These are phyloP conservation scores for Adansonia madagascariensis DNA, from an alignment of 441 rosid species.

Conservation along the genomic window DNA sequence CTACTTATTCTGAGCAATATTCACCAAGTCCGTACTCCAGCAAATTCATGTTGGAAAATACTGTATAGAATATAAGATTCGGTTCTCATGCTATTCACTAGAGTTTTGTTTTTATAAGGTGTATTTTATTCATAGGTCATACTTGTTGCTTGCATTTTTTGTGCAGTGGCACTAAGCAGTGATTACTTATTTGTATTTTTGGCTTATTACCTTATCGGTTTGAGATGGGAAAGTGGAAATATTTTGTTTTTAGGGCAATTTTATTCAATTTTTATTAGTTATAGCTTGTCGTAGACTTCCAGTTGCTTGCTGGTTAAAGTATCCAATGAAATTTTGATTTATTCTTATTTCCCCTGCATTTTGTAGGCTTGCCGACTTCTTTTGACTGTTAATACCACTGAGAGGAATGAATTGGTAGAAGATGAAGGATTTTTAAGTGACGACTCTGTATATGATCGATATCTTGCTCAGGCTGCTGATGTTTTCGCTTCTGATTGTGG, in stretches of 20 bases:
- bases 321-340: constrained; percentile 23
- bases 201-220: not conserved
- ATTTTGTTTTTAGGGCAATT: not conserved
- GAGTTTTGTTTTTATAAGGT: not conserved
- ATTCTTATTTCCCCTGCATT: constrained; percentile 2
- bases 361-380: constrained; percentile 79
- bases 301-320: constrained; percentile 20
- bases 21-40: constrained; percentile 8
- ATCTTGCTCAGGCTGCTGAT: constrained; percentile 66
- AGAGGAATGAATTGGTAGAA: constrained; percentile 57
- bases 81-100: not conserved
- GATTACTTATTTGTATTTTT: not conserved
- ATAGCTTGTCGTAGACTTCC: constrained; percentile 13
- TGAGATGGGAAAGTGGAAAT: not conserved
- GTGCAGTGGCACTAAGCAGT: not conserved
- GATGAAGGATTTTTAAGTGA: constrained; percentile 57
- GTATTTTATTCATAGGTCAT: not conserved
- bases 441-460: constrained; percentile 53
- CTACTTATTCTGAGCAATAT: not conserved
- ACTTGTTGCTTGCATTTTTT: not conserved
- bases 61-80: not conserved
- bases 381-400: constrained; percentile 57
- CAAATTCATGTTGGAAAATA: constrained; percentile 16
- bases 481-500: constrained; percentile 49
- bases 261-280: not conserved